A percentile compares a stretch with the other conserved stretches of the same genome.
phyloP scores from a whole-genome alignment of 139 green algal species.

The Micractinium sp. region DNA sequence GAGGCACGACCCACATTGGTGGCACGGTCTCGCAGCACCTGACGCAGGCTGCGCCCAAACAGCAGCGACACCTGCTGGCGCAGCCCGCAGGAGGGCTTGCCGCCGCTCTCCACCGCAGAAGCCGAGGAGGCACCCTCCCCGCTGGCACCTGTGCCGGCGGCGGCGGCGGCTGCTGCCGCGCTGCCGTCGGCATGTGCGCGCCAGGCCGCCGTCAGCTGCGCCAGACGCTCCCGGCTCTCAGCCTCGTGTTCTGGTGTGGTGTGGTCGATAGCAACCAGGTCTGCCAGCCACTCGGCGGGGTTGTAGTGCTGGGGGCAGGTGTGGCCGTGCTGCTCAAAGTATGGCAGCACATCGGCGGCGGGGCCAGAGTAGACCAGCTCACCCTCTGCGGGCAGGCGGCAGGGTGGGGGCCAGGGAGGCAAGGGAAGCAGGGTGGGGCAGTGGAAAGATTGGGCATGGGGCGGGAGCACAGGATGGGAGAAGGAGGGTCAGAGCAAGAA shows the following conservation, averaged over 20 bases:
- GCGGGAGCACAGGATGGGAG: background rate
- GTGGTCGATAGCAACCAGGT: constrained; percentile 88
- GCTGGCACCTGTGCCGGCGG: too few relatives aligned
- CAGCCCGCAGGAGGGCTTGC: background rate
- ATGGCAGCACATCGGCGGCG: constrained; percentile 52
- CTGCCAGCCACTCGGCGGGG: constrained; percentile 83
- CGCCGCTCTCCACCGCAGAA: background rate
- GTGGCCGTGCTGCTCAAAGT: constrained; percentile 81
- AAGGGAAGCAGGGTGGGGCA: background rate
- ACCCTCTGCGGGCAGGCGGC: constrained; percentile 40
- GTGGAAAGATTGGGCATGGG: background rate
- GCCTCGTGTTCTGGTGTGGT: constrained; percentile 61
- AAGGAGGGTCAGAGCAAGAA: background rate
- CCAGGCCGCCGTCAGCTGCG: constrained; percentile 36
- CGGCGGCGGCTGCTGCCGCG: background rate
- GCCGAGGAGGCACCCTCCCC: background rate
- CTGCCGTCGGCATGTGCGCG: background rate
- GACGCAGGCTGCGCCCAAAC: constrained; percentile 65
- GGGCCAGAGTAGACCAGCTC: constrained; percentile 69
- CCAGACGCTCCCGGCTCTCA: constrained; percentile 55
- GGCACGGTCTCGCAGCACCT: constrained; percentile 85
- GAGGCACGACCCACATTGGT: constrained; percentile 77
- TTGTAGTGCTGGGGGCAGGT: constrained; percentile 63
- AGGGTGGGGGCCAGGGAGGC: background rate
- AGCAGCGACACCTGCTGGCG: constrained; percentile 55